phyloP scores from a whole-genome alignment of 2,329 filamentous ascomycete species.

The Fusarium brevicatenulatum region DNA sequence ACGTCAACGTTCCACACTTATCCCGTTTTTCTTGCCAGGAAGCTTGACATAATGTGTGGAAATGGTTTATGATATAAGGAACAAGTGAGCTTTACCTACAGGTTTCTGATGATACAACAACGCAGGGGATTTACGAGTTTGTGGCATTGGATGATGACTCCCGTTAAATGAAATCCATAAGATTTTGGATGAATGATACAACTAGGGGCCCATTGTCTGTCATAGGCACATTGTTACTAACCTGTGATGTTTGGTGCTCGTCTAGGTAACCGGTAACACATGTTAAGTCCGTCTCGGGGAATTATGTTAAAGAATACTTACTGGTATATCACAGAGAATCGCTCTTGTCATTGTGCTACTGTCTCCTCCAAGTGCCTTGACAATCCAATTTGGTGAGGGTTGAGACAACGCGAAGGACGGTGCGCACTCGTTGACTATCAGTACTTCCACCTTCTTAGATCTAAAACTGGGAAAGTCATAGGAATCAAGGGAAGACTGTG shows the following conservation, averaged over 20 bases:
- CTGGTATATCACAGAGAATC: background rate
- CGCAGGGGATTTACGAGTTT: background rate
- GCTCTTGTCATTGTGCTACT: background rate
- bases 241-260: background rate
- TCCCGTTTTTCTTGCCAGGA: background rate
- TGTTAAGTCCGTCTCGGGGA: background rate
- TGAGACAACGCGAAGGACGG: background rate
- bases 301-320: background rate
- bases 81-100: background rate
- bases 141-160: background rate
- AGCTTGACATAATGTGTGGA: background rate
- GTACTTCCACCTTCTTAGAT: background rate
- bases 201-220: background rate
- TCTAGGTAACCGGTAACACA: background rate
- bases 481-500: background rate
- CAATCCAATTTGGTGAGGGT: background rate
- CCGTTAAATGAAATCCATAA: background rate
- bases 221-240: background rate
- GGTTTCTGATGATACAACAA: background rate
- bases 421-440: background rate
- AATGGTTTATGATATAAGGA: background rate
- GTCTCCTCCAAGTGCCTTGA: background rate
- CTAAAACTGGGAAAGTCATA: background rate
- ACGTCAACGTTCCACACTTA: background rate
- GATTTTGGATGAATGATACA: background rate